Conservation (phyloP, 2,329 filamentous ascomycete genomes). For the Aspergillus sp. region DNA sequence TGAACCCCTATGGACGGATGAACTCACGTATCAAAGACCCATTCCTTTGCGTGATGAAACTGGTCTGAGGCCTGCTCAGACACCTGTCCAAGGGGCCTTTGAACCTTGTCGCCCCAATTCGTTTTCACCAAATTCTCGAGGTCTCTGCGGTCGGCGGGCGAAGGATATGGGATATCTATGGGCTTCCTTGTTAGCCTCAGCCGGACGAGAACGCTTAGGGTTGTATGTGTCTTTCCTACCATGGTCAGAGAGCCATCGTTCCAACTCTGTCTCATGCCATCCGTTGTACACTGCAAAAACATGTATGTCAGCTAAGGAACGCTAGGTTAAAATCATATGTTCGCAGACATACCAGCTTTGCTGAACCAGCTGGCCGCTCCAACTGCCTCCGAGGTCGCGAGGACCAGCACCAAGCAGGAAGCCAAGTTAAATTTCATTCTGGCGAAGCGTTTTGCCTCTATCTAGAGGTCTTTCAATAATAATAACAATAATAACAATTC, state of each 20-base stretch:
- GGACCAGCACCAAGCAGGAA: conserved; percentile 59
- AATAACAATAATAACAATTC: too few species aligned
- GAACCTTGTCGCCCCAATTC: conserved; percentile 75
- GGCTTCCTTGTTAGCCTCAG: not conserved
- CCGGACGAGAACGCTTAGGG: too few species aligned
- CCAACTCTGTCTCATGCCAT: conserved; percentile 96
- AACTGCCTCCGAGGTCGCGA: conserved; percentile 59
- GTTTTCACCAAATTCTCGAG: conserved; percentile 82
- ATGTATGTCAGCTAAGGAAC: not conserved
- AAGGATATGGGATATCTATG: conserved; percentile 72
- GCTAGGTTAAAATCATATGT: not conserved
- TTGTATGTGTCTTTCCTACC: conserved; percentile 24
- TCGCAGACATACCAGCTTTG: conserved; percentile 61
- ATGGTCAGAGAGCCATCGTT: conserved; percentile 92
- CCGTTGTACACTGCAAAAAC: conserved; percentile 75
- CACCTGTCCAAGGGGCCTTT: conserved; percentile 66
- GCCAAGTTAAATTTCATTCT: conserved; percentile 69
- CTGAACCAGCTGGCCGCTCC: conserved; percentile 76
- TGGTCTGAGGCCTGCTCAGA: conserved; percentile 67
- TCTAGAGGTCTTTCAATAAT: not conserved
- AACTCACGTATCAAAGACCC: conserved; percentile 75
- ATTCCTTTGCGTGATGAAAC: conserved; percentile 67
- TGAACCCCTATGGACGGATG: not conserved
- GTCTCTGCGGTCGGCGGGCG: conserved; percentile 82
- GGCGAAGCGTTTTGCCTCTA: not conserved